These are phyloP conservation scores for Digitaria exilis DNA, from an alignment of 202 grass and related monocot species.

Conservation along the genomic window DNA sequence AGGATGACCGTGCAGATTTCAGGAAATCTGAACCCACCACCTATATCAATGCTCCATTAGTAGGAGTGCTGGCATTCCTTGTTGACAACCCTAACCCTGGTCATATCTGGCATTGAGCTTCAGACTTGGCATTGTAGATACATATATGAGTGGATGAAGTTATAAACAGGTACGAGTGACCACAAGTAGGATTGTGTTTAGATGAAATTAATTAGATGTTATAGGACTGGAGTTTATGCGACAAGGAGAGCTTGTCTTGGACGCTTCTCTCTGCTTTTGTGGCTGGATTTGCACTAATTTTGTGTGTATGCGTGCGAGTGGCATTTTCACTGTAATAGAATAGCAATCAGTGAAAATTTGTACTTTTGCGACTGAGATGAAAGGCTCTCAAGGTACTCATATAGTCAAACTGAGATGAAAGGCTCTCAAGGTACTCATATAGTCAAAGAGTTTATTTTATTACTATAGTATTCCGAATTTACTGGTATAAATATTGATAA, in stretches of 20 bases:
- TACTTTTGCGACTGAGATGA: neutral
- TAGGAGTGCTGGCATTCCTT: conserved; percentile 82
- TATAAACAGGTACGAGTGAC: conserved; percentile 6
- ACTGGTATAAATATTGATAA: too few relatives aligned
- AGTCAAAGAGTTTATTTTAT: neutral
- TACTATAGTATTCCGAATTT: too few relatives aligned
- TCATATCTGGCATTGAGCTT: conserved; percentile 25
- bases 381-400: neutral
- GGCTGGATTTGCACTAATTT: conserved; percentile 20
- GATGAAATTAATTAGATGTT: neutral
- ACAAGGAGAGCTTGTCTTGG: neutral
- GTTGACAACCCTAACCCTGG: conserved; percentile 53
- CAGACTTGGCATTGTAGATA: conserved; percentile 1
- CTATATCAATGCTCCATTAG: conserved; percentile 92
- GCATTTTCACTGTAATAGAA: conserved; percentile 13
- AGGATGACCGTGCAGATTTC: conserved; percentile 78
- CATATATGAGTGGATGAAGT: conserved; percentile 8
- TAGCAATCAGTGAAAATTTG: neutral
- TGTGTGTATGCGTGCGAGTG: conserved; percentile 6
- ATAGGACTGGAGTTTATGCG: conserved; percentile 20
- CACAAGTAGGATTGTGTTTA: conserved; percentile 29
- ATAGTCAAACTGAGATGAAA: too few relatives aligned
- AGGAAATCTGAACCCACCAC: conserved; percentile 90
- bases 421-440: too few relatives aligned
- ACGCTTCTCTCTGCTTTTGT: neutral